Conservation (phyloP, 352 stramenopile genomes). For the Peronospora farinosa region DNA sequence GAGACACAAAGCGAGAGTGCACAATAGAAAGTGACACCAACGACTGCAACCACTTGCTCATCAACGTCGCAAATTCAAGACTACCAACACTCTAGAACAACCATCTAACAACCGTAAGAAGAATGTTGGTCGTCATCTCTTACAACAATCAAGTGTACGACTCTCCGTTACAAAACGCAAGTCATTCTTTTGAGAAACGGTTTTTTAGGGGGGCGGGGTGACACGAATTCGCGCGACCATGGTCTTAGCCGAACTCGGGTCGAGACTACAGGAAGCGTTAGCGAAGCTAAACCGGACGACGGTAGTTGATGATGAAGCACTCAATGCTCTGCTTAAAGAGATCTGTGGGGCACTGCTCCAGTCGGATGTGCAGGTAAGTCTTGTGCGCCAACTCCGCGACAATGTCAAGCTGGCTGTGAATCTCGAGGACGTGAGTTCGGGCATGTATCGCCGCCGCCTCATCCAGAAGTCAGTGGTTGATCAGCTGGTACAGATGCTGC, state of each 20-base stretch:
- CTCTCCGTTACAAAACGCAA: too few species aligned
- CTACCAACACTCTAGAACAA: neutral
- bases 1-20: slow-evolving; percentile 7
- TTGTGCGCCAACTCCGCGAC: slow-evolving; percentile 84
- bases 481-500: slow-evolving; percentile 86
- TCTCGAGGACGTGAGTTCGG: slow-evolving; percentile 68
- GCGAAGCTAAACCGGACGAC: slow-evolving; percentile 83
- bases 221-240: slow-evolving; percentile 29
- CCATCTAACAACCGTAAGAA: neutral
- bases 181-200: too few species aligned
- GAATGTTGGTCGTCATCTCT: slow-evolving; percentile 8
- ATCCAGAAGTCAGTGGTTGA: slow-evolving; percentile 90
- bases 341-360: slow-evolving; percentile 87
- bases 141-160: neutral
- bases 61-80: slow-evolving; percentile 2
- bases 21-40: slow-evolving; percentile 15
- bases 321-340: slow-evolving; percentile 88
- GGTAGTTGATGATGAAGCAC: slow-evolving; percentile 86
- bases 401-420: slow-evolving; percentile 87
- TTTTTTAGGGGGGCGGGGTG: too few species aligned
- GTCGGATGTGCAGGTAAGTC: slow-evolving; percentile 86
- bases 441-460: slow-evolving; percentile 77
- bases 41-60: slow-evolving; percentile 28
- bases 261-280: slow-evolving; percentile 82
- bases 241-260: slow-evolving; percentile 86